Evolutionary conservation across 495 filamentous ascomycete genomes (phyloP).

Genomic region (Penicillium coffeae): DNA sequence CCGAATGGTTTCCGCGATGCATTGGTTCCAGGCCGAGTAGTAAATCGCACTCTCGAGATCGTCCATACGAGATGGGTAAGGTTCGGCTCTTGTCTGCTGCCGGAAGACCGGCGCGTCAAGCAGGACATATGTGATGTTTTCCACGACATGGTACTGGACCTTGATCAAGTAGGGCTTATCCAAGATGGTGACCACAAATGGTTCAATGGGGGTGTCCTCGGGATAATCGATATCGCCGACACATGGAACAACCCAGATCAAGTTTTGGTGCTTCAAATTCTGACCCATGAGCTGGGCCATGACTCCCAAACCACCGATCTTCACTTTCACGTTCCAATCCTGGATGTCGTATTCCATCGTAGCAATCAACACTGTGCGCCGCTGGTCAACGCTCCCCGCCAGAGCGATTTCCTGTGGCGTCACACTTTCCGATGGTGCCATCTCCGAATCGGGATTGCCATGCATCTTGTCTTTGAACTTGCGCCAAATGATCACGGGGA

Average conservation of each 20-base stretch:
- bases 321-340: slow-evolving; percentile 68
- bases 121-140: slow-evolving; percentile 71
- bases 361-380: slow-evolving; percentile 59
- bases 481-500: slow-evolving; percentile 33
- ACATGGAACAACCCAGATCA: slow-evolving; percentile 73
- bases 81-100: slow-evolving; percentile 61
- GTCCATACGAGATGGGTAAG: slow-evolving; percentile 71
- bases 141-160: slow-evolving; percentile 60
- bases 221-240: slow-evolving; percentile 67
- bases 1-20: slow-evolving; percentile 60
- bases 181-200: slow-evolving; percentile 62
- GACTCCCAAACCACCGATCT: slow-evolving; percentile 69
- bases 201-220: slow-evolving; percentile 52
- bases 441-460: slow-evolving; percentile 22
- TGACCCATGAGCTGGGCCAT: slow-evolving; percentile 71
- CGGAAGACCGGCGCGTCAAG: slow-evolving; percentile 69
- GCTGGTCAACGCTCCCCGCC: slow-evolving; percentile 38
- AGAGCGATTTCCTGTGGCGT: slow-evolving; percentile 43
- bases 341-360: slow-evolving; percentile 75
- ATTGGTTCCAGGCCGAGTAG: slow-evolving; percentile 72
- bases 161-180: slow-evolving; percentile 60
- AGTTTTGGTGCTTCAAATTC: slow-evolving; percentile 61
- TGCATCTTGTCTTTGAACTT: slow-evolving; percentile 19
- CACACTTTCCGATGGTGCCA: slow-evolving; percentile 35
- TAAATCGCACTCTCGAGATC: slow-evolving; percentile 68